Base-by-base conservation (phyloP, 345 rosid species). In the Stellera chamaejasme region DNA sequence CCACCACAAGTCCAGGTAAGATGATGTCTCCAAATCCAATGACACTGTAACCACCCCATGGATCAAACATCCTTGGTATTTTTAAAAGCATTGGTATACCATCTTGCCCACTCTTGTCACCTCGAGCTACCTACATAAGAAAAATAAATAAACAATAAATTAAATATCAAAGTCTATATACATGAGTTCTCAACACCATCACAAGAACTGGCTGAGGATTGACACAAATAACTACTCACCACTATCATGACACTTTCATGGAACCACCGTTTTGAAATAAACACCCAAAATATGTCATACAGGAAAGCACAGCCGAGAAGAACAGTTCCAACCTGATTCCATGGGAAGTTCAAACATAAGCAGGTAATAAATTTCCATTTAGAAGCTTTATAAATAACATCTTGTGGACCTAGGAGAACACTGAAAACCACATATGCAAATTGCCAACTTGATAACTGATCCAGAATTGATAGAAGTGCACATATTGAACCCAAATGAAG, bases 11-110 rank as follows among this genome's bases (percentile, higher is more conserved):
- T 68, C 97, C 99, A 9, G 97, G 99, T 61, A 90, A 72, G 67
- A 94, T 92, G 69, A 94, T 94, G 87, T 94, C 99, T 26, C 97
- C 99, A 42, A 94, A 94, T 62, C 99, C 97, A 50, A 94, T 90
- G 67, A 94, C 83, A 72, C 97, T 90, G 78, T 79, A 94, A 59
- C 99, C 99, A 28, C 99, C 99, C 99, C 99, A 94, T 0, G 97
- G 99, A 77, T 94, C 99, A 53, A 83, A 90, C 87, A 94, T 69
- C 48, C 96, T 89, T 0, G 99, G 99, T 56, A 90, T 90, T 73
- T 94, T 94, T 65, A 94, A 67, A 66, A 94, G 77, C 99, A 94
- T 90, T 2, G 99, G 99, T 43, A 94, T 94, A 43, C 99, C 97
- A 73, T 94, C 97, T 76, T 90, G 90, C 56, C 97, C 97, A 44